Percentiles rank a stretch among this genome's conserved stretches.
These are phyloP conservation scores for Neoboletus magnificus DNA, from an alignment of 768 basidiomycete genomes.

Conservation along the genomic window DNA sequence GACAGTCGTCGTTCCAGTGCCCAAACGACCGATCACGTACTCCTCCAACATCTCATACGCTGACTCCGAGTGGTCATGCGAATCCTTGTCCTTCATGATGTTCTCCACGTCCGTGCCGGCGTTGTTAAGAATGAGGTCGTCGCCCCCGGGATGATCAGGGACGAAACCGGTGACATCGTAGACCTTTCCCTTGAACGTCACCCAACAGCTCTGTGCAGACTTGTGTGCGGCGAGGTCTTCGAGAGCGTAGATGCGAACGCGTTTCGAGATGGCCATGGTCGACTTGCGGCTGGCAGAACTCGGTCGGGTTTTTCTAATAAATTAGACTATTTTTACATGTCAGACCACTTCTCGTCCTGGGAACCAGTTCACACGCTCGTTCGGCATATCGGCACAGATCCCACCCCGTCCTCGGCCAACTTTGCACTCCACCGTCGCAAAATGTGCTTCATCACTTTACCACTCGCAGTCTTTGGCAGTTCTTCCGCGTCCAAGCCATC, in stretches of 20 bases:
- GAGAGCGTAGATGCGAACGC: constrained; percentile 67
- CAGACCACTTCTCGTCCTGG: constrained; percentile 7
- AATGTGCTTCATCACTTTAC: constrained; percentile 83
- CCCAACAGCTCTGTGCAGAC: constrained; percentile 68
- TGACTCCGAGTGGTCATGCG: constrained; percentile 87
- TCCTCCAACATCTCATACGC: constrained; percentile 93
- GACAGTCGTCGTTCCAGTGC: constrained; percentile 69
- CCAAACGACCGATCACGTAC: constrained; percentile 80
- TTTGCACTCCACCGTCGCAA: constrained; percentile 66
- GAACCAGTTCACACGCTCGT: constrained; percentile 11
- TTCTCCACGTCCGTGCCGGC: constrained; percentile 81
- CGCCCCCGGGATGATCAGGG: constrained; percentile 90
- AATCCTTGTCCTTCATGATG: constrained; percentile 74
- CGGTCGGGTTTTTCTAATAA: neutral
- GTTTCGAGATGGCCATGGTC: constrained; percentile 54
- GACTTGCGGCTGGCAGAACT: neutral
- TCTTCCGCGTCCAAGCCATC: constrained; percentile 57
- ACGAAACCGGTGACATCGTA: constrained; percentile 88
- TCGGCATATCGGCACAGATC: constrained; percentile 4
- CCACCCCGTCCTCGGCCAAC: constrained; percentile 45
- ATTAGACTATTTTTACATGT: neutral
- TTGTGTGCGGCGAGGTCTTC: constrained; percentile 73
- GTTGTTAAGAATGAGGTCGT: constrained; percentile 79
- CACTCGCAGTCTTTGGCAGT: constrained; percentile 82
- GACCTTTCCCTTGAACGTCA: constrained; percentile 76